phyloP scores from a whole-genome alignment of 2,329 filamentous ascomycete genomes.

The Alternaria sp. region DNA sequence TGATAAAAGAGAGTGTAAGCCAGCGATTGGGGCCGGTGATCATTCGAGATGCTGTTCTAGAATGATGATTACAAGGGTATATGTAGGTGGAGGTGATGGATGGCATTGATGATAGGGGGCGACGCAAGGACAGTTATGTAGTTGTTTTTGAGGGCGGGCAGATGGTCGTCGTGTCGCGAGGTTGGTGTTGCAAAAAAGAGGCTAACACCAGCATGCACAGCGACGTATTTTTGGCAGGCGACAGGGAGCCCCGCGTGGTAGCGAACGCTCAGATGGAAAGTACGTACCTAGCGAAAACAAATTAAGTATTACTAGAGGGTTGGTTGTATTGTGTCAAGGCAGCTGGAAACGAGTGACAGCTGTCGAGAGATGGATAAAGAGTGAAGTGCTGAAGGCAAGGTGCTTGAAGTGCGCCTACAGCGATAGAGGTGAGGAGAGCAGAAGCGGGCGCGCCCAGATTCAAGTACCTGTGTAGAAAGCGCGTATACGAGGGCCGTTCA shows the following conservation, averaged over 20 bases:
- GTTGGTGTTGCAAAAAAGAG: conserved; percentile 11
- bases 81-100: neutral
- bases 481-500: conserved; percentile 17
- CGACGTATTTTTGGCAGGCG: conserved; percentile 5
- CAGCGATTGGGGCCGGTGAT: neutral
- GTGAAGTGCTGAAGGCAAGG: conserved; percentile 36
- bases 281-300: conserved; percentile 19
- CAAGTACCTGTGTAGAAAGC: conserved; percentile 28
- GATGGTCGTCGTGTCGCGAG: conserved; percentile 5
- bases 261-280: conserved; percentile 6
- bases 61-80: conserved; percentile 1
- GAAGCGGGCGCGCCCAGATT: conserved; percentile 23
- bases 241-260: conserved; percentile 2
- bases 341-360: conserved; percentile 41
- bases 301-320: conserved; percentile 16
- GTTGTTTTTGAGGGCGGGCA: conserved; percentile 11
- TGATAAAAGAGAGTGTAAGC: conserved; percentile 22
- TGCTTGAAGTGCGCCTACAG: conserved; percentile 36
- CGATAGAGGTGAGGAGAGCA: conserved; percentile 27
- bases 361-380: conserved; percentile 26
- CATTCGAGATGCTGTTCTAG: neutral
- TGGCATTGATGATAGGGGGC: conserved; percentile 1
- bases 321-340: conserved; percentile 4
- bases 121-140: neutral
- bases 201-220: conserved; percentile 8